These are phyloP conservation scores for Trichophyton verrucosum DNA, from an alignment of 2,329 filamentous ascomycete species.

Conservation along the genomic window DNA sequence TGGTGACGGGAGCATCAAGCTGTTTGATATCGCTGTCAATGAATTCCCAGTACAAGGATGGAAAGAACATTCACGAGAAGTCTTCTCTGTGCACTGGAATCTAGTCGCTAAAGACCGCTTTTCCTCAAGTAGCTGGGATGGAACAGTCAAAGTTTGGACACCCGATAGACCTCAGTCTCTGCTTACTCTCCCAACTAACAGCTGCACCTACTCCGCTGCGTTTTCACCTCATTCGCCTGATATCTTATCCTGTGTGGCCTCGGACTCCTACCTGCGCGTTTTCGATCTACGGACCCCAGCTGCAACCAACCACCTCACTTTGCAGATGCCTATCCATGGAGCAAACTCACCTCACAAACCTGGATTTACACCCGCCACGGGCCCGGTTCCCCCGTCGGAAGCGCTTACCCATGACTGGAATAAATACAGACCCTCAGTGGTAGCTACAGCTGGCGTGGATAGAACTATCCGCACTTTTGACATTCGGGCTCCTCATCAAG, in stretches of 20 bases:
- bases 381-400: conserved; percentile 54
- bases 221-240: conserved; percentile 82
- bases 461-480: conserved; percentile 80
- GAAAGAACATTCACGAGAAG: conserved; percentile 84
- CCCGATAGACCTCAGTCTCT: conserved; percentile 63
- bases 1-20: conserved; percentile 86
- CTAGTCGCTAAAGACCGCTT: conserved; percentile 83
- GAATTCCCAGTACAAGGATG: conserved; percentile 85
- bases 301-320: conserved; percentile 74
- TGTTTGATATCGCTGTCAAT: conserved; percentile 72
- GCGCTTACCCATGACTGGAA: conserved; percentile 97
- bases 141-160: conserved; percentile 90
- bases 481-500: conserved; percentile 60
- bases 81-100: conserved; percentile 89
- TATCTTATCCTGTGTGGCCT: conserved; percentile 74
- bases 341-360: conserved; percentile 38
- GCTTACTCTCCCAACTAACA: conserved; percentile 77
- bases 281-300: conserved; percentile 86
- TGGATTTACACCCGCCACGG: conserved; percentile 23
- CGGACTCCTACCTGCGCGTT: conserved; percentile 76
- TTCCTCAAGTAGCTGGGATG: conserved; percentile 87
- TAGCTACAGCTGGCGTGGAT: conserved; percentile 86
- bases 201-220: conserved; percentile 84
- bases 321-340: conserved; percentile 72
- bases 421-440: conserved; percentile 75